These are phyloP conservation scores for Gynostemma pentaphyllum DNA, from an alignment of 306 rosid species.

Conservation along the genomic window DNA sequence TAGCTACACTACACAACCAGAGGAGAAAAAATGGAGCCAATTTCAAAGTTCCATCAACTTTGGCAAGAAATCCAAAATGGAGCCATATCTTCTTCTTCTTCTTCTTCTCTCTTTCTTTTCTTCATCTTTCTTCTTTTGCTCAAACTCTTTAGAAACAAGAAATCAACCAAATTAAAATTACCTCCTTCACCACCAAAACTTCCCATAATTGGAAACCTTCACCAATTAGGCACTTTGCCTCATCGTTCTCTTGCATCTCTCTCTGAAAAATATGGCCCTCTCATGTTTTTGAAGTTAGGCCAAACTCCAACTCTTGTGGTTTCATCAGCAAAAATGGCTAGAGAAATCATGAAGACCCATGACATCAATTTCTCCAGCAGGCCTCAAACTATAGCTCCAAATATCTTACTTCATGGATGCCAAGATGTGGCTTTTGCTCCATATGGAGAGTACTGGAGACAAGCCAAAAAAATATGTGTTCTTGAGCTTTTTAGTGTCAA, in stretches of 20 bases:
- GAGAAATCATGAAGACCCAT: constrained; percentile 15
- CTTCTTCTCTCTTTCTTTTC: background rate
- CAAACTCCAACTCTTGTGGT: constrained; percentile 2
- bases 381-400: background rate
- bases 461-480: background rate
- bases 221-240: constrained; percentile 12
- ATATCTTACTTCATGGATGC: constrained; percentile 4
- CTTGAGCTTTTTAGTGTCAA: background rate
- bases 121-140: background rate
- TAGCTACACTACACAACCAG: no score
- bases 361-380: constrained; percentile 12
- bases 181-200: background rate
- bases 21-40: background rate
- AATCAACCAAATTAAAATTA: background rate
- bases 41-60: background rate
- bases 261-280: background rate
- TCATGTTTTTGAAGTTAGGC: background rate
- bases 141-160: background rate
- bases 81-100: background rate
- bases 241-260: constrained; percentile 11
- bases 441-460: constrained; percentile 14
- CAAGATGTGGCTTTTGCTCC: constrained; percentile 3
- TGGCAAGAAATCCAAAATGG: background rate
- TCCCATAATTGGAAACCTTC: constrained; percentile 9
- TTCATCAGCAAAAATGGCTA: constrained; percentile 19